Evolutionary conservation across 2,329 filamentous ascomycete genomes (phyloP), one percentile per base, ranked within the genome.

Genomic region (Colletotrichum orbiculare): DNA sequence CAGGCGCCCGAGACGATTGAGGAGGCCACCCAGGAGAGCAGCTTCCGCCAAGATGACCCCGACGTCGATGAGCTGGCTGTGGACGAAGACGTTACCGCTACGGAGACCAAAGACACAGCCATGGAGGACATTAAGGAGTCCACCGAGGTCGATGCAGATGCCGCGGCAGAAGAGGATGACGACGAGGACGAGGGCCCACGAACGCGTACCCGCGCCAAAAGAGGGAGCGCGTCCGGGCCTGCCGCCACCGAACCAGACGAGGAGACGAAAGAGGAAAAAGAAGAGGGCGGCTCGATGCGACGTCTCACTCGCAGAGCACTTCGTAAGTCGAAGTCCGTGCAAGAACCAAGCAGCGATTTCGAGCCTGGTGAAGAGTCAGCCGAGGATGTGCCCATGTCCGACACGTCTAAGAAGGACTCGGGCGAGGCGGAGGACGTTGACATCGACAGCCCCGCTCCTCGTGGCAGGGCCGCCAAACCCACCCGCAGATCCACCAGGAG

Each of bases 331-430:
- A 80, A 80, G 68, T 82, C 81, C 7, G 71, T 78, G 2, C 81
- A 85, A 60, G 86, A 88, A 63, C 82, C 81, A 6, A 88, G 85
- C 55, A 88, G 86, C 69, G 86, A 89, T 68, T 89, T 88, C 69
- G 86, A 89, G 59, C 86, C 86, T 15, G 84, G 80, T 12, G 84
- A 87, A 33, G 86, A 87, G 57, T 87, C 85, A 0, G 86, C 83
- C 6, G 59, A 87, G 33, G 85, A 82, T 8, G 82, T 81, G 10
- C 78, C 76, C 8, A 67, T 68, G 35, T 84, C 82, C 1, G 80
- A 71, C 6, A 79, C 77, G 11, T 71, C 72, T 1, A 73, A 73
- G 38, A 71, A 71, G 49, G 77, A 78, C 49, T 75, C 80, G 45
- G 76, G 67, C 15, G 75, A 74, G 6, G 76, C 77, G 37, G 77